These are phyloP conservation scores for Stemphylium lycopersici DNA, from an alignment of 2,329 filamentous ascomycete species.

Conservation along the genomic window DNA sequence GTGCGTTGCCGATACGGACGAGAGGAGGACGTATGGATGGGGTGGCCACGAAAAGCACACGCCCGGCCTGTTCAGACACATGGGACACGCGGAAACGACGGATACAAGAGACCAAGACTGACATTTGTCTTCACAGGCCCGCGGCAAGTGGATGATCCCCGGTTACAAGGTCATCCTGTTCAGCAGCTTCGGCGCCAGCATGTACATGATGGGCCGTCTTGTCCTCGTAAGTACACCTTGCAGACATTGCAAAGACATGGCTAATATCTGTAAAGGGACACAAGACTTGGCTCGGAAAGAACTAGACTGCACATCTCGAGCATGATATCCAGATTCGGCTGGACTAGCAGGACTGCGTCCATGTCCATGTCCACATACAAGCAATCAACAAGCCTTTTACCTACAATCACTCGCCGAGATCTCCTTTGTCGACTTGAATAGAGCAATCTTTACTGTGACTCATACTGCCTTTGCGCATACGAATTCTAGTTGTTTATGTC, in stretches of 20 bases:
- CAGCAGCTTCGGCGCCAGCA: slow-evolving; percentile 66
- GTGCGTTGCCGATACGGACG: slow-evolving; percentile 58
- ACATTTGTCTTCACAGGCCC: slow-evolving; percentile 60
- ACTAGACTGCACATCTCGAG: slow-evolving; percentile 28
- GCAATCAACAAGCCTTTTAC: slow-evolving; percentile 30
- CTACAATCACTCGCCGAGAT: slow-evolving; percentile 17
- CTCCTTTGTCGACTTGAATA: slow-evolving; percentile 5
- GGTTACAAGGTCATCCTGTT: slow-evolving; percentile 72
- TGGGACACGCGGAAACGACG: neutral
- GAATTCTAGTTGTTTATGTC: neutral
- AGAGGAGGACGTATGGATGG: slow-evolving; percentile 6
- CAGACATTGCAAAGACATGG: neutral
- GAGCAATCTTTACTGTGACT: slow-evolving; percentile 1
- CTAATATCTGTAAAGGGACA: slow-evolving; percentile 59
- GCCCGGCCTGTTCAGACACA: neutral
- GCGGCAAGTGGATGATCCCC: slow-evolving; percentile 68
- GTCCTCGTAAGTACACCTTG: slow-evolving; percentile 55
- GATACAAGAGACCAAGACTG: slow-evolving; percentile 13
- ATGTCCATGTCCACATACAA: slow-evolving; percentile 43
- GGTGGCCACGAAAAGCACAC: neutral
- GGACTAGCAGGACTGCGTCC: slow-evolving; percentile 20
- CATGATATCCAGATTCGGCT: slow-evolving; percentile 11
- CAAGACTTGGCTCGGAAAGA: slow-evolving; percentile 72
- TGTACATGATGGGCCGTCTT: slow-evolving; percentile 78
- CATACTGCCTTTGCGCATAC: neutral